These are phyloP conservation scores for Bertia moriformis DNA, from an alignment of 2,329 filamentous ascomycete genomes.

Conservation along the genomic window DNA sequence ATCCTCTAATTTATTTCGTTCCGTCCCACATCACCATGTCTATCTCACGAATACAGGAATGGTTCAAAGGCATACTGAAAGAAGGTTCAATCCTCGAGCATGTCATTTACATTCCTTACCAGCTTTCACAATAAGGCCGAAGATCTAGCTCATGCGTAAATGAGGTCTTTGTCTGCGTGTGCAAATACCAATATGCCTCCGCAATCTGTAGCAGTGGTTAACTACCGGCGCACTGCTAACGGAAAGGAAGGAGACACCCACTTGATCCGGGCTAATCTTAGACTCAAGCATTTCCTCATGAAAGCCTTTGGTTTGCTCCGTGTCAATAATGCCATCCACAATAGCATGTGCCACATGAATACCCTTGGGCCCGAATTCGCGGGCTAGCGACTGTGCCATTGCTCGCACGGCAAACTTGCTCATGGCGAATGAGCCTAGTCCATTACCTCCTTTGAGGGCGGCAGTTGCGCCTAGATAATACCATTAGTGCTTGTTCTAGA, in stretches of 20 bases:
- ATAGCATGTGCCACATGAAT: slow-evolving; percentile 39
- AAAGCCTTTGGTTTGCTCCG: slow-evolving; percentile 31
- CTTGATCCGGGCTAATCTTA: slow-evolving; percentile 25
- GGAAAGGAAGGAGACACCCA: slow-evolving; percentile 9
- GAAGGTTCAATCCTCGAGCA: too few species aligned
- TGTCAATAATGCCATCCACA: slow-evolving; percentile 39
- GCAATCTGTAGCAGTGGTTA: slow-evolving; percentile 27
- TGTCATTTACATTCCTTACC: too few species aligned
- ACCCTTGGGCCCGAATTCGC: slow-evolving; percentile 37
- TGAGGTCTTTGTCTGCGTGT: slow-evolving; percentile 31
- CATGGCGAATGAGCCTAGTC: slow-evolving; percentile 30
- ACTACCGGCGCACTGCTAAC: slow-evolving; percentile 6
- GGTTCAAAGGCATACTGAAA: too few species aligned
- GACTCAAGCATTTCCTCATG: slow-evolving; percentile 29
- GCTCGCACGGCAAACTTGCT: slow-evolving; percentile 36
- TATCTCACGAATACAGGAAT: too few species aligned
- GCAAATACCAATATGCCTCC: slow-evolving; percentile 37
- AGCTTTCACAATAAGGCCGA: neutral
- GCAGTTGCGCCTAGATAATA: slow-evolving; percentile 29
- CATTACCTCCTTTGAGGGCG: slow-evolving; percentile 30
- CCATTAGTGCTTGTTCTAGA: slow-evolving; percentile 35
- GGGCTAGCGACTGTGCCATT: slow-evolving; percentile 30
- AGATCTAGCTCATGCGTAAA: slow-evolving; percentile 40
- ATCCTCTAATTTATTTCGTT: too few species aligned
- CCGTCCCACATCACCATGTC: too few species aligned